These are phyloP conservation scores for Phlyctochytrium arcticum DNA, from an alignment of 192 early-diverging fungal genomes.

Conservation along the genomic window DNA sequence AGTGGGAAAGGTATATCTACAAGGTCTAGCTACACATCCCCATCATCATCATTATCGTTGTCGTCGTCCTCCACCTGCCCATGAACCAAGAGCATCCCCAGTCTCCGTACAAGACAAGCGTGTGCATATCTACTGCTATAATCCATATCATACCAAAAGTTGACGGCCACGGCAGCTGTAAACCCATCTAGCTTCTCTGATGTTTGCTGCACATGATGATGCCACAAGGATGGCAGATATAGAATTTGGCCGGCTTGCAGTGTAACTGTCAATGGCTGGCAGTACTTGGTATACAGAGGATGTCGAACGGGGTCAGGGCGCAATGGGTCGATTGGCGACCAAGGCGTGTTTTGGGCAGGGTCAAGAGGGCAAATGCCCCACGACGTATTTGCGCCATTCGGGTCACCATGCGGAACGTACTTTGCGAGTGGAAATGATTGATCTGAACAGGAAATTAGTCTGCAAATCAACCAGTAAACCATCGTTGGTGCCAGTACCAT, in stretches of 20 bases:
- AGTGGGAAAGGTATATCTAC: no score
- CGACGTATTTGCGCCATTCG: neutral
- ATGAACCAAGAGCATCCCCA: no score
- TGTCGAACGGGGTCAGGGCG: constrained; percentile 17
- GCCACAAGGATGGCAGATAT: constrained; percentile 49
- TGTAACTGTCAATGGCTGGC: constrained; percentile 15
- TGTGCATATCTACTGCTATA: no score
- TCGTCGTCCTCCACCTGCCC: no score
- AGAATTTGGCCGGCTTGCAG: constrained; percentile 34
- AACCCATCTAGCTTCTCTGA: constrained; percentile 17
- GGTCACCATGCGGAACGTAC: constrained; percentile 16
- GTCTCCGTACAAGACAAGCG: no score
- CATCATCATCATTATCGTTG: no score
- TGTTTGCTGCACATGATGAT: constrained; percentile 42
- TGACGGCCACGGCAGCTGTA: constrained; percentile 38
- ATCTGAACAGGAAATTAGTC: constrained; percentile 6
- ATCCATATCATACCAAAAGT: constrained; percentile 53
- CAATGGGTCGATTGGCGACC: constrained; percentile 20
- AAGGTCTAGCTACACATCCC: no score
- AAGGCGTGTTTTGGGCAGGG: constrained; percentile 14
- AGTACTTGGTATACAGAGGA: constrained; percentile 1
- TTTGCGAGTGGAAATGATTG: constrained; percentile 18
- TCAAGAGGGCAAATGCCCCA: constrained; percentile 12
- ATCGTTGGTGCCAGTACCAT: no score
- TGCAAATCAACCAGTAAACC: constrained; percentile 1